Evolutionary conservation across 1,284 basidiomycete genomes (phyloP), one percentile per base, ranked within the genome.

Genomic region (Pholiota adiposa): DNA sequence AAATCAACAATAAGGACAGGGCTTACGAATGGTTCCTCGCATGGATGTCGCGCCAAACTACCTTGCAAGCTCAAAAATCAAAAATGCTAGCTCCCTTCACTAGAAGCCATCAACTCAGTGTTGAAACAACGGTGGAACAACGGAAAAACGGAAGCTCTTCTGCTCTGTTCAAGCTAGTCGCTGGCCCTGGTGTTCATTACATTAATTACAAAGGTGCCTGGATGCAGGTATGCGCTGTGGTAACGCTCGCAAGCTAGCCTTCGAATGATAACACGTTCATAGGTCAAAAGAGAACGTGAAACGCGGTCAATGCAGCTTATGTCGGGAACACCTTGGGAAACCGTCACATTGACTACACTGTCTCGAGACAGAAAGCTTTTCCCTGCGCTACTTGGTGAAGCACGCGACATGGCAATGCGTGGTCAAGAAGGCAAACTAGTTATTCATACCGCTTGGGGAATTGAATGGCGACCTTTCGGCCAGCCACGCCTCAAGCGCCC

Each of bases 21-120:
- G 84, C 96, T 2, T 98, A 99, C 74, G 91, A 94, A 36, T 99
- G 97, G 96, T 97, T 99, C 74, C 86, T 99, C 29, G 83, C 92
- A 62, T 99, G 97, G 97, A 95, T 99, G 93, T 89, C 95, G 2
- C 84, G 83, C 60, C 84, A 86, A 68, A 74, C 83, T 43, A 70
- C 70, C 62, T 62, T 62, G 11, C 66, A 74, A 50, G 62, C 78
- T 6, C 71, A 66, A 7, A 67, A 62, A 33, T 75, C 62, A 65
- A 73, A 62, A 63, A 57, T 73, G 61, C 71, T 74, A 40, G 66
- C 73, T 34, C 77, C 85, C 25, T 88, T 89, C 82, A 77, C 90
- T 59, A 83, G 87, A 41, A 93, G 90, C 67, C 96, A 98, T 74
- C 92, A 98, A 69, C 82, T 99, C 8, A 96, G 95, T 65, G 95